Evolutionary conservation across 352 stramenopile genomes (phyloP).

Genomic region (Blastocystis sp.): DNA sequence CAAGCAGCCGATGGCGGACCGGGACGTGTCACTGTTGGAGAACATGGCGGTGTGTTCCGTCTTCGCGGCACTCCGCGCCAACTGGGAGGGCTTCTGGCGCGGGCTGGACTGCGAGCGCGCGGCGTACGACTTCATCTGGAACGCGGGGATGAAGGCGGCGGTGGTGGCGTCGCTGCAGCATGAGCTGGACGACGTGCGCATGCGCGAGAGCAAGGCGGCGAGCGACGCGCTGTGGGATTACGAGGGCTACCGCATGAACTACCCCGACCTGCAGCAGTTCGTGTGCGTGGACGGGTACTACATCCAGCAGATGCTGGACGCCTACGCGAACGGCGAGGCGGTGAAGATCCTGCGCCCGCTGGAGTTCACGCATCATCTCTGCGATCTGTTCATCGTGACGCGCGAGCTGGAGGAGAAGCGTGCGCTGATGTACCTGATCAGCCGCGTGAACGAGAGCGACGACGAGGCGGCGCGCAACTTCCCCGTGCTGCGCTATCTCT

Average conservation of each 20-base stretch:
- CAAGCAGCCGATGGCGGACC: not conserved
- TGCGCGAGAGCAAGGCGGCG: no score
- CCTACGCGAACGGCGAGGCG: not conserved
- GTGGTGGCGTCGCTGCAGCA: not conserved
- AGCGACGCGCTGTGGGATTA: slow-evolving; percentile 9
- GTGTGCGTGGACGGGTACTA: slow-evolving; percentile 63
- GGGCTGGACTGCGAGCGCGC: not conserved
- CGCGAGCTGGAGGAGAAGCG: not conserved
- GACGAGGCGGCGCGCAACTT: not conserved
- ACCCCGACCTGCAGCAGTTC: slow-evolving; percentile 19
- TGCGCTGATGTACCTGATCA: slow-evolving; percentile 10
- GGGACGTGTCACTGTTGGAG: not conserved
- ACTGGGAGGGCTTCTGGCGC: slow-evolving; percentile 28
- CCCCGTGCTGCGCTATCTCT: slow-evolving; percentile 39
- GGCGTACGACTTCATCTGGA: slow-evolving; percentile 37
- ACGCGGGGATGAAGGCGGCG: not conserved
- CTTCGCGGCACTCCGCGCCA: not conserved
- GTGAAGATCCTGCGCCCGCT: not conserved
- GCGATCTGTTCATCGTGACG: slow-evolving; percentile 45
- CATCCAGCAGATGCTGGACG: slow-evolving; percentile 27
- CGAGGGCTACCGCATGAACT: slow-evolving; percentile 34
- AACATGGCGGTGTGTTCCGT: slow-evolving; percentile 25
- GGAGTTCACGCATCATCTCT: slow-evolving; percentile 30
- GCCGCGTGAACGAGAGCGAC: slow-evolving; percentile 2
- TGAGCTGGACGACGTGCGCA: not conserved